Conservation (phyloP, 2,329 filamentous ascomycete genomes). For the Penicillium sp. region DNA sequence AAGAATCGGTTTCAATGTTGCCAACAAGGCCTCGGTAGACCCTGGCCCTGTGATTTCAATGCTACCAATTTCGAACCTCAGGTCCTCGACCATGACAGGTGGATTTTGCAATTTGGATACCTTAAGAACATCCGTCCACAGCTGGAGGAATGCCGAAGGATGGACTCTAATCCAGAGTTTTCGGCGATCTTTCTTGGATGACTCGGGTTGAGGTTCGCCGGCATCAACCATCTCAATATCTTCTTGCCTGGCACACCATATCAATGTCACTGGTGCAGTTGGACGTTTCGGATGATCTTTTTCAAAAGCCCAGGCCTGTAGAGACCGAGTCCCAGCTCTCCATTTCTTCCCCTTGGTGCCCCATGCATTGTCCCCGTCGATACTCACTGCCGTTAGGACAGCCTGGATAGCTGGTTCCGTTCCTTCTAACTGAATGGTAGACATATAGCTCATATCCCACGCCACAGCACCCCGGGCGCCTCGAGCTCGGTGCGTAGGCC, state of each 20-base stretch:
- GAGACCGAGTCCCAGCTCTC: constrained; percentile 60
- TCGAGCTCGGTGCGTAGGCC: constrained; percentile 78
- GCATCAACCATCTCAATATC: constrained; percentile 40
- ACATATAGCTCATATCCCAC: constrained; percentile 95
- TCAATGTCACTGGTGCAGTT: constrained; percentile 69
- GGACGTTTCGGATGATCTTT: constrained; percentile 52
- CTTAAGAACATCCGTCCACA: constrained; percentile 61
- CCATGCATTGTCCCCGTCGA: constrained; percentile 60
- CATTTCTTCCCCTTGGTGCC: constrained; percentile 66
- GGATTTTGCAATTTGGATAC: constrained; percentile 61
- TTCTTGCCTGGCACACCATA: constrained; percentile 64
- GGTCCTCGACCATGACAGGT: constrained; percentile 61
- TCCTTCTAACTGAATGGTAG: constrained; percentile 77
- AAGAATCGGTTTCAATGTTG: constrained; percentile 58
- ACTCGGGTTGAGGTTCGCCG: constrained; percentile 13
- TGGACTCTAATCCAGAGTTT: constrained; percentile 72
- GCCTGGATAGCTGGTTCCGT: constrained; percentile 60
- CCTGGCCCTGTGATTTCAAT: constrained; percentile 70
- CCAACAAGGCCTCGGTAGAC: constrained; percentile 73
- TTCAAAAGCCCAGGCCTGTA: constrained; percentile 59
- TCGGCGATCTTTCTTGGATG: constrained; percentile 42
- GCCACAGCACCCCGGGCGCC: constrained; percentile 73
- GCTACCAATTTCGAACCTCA: constrained; percentile 70
- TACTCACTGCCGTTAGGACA: constrained; percentile 64
- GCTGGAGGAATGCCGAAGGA: constrained; percentile 68